Base-by-base conservation (phyloP, 441 rosid genomes). In the Metrosideros polymorpha region DNA sequence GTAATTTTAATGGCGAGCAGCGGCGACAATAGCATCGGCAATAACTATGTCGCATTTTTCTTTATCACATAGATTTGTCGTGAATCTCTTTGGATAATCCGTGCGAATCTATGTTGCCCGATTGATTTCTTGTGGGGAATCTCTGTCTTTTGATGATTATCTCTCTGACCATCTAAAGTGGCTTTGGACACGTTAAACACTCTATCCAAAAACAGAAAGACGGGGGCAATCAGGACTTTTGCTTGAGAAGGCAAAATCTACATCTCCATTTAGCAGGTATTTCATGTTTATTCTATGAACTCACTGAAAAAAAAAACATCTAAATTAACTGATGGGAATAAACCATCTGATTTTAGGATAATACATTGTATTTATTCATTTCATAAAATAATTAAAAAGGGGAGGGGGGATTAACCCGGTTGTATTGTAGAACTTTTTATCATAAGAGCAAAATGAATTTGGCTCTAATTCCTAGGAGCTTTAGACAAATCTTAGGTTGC, bases 21-120 rank as follows among this genome's bases (percentile, higher is more conserved):
- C 2, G 25, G 25, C 7, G 7, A 0, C 14, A 2, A 1, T 9
- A 66, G 35, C 18, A 63, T 32, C 14, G 7, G 13, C 3, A 0
- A 18, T 35, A 19, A 5, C 5, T 10, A 2, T 9, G 14, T 0
- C 9, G 39, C 39, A 5, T 19, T 66, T 24, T 22, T 55, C 5
- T 6, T 24, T 25, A 55, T 25, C 12, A 9, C 10, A 5, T 35
- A 39, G 8, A 71, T 71, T 10, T 71, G 2, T 8, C n/a, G 0
- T 10, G 47, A 35, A 71, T 35, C 17, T 10, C 9, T 35, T 1
- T 3, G n/a, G 9, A 35, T 71, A 35, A 71, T 10, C 7, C 47
- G 3, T 39, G 15, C 22, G 47, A 71, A 71, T 22, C 15, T 35
- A 5, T 10, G 2, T 22, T 0, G 45, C 27, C 77, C 0, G 4